These are phyloP conservation scores for Globisporangium cederbergense DNA, from an alignment of 352 stramenopile species.

Conservation along the genomic window DNA sequence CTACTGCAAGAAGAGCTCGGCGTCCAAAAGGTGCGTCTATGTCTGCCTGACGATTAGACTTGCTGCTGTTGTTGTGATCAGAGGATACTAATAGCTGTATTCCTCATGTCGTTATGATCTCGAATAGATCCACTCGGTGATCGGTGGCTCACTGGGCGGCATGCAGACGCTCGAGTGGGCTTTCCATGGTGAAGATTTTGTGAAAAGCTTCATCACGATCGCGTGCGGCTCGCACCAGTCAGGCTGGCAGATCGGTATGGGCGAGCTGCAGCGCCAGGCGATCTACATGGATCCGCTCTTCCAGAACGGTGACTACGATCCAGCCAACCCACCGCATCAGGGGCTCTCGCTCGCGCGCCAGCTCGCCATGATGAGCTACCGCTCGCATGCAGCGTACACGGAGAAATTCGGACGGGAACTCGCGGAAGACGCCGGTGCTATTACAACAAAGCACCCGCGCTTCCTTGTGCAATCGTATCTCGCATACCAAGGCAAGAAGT, in stretches of 20 bases:
- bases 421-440: slow-evolving; percentile 21
- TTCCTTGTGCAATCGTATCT: slow-evolving; percentile 88
- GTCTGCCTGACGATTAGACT: not conserved
- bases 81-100: not conserved
- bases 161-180: slow-evolving; percentile 98
- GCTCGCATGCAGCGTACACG: slow-evolving; percentile 88
- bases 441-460: slow-evolving; percentile 21
- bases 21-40: slow-evolving; percentile 46
- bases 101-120: too few species aligned
- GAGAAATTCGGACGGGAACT: slow-evolving; percentile 91
- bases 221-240: slow-evolving; percentile 92
- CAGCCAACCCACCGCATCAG: slow-evolving; percentile 49
- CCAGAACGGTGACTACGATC: slow-evolving; percentile 75
- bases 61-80: not conserved
- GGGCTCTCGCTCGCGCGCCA: slow-evolving; percentile 92
- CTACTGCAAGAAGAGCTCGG: slow-evolving; percentile 88
- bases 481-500: slow-evolving; percentile 93
- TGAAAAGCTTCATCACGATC: slow-evolving; percentile 91
- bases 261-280: slow-evolving; percentile 93
- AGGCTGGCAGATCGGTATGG: slow-evolving; percentile 96
- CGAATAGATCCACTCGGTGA: slow-evolving; percentile 68
- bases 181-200: slow-evolving; percentile 80
- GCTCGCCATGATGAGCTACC: slow-evolving; percentile 97
- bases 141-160: slow-evolving; percentile 95
- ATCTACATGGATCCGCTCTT: slow-evolving; percentile 96